Base-by-base conservation (phyloP, 2,329 filamentous ascomycete species). In the Coleophoma crateriformis region DNA sequence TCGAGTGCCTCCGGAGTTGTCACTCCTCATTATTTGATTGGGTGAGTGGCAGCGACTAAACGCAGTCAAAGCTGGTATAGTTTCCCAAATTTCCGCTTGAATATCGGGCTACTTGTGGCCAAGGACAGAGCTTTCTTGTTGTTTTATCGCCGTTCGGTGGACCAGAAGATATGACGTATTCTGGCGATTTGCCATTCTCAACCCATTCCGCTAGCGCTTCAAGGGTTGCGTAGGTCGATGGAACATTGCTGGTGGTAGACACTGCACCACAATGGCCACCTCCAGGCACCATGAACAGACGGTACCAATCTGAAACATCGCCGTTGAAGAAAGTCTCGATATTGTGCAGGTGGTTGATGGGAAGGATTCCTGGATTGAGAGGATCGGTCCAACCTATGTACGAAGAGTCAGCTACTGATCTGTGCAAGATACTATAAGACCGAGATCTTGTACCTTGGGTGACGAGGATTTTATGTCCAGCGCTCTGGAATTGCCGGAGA, bases 221-320 rank as follows among this genome's bases (percentile, higher is more conserved):
- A 3, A 67, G 48, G n/a, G 63, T 58, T 45, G 68, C 58, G 51
- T 68, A 69, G 7, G 56, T 63, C 1, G 55, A 61, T 4, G 66
- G 67, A 20, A 63, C 64, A 15, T 56, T 53, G 3, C 65, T 63
- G 55, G 68, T 69, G 5, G 54, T 51, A 8, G 55, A 37, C 4
- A 63, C 63, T 19, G 64, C 52, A n/a, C 66, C 65, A 48, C 67
- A 69, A 54, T 72, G 69, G 1, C 68, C 68, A 37, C 67, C 66
- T 4, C 62, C 68, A 1, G 68, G 69, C 6, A 69, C 53, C 68
- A 70, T 71, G 47, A 67, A 70, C 3, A 71, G 47, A 4, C 61
- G 55, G 46, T 67, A 62, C 49, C 64, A 70, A 22, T 67, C 63
- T 7, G 57, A 52, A 20, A 68, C 51, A 15, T 64, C 55, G 2